phyloP scores from a whole-genome alignment of 306 rosid genomes.

The Luffa acutangula region DNA sequence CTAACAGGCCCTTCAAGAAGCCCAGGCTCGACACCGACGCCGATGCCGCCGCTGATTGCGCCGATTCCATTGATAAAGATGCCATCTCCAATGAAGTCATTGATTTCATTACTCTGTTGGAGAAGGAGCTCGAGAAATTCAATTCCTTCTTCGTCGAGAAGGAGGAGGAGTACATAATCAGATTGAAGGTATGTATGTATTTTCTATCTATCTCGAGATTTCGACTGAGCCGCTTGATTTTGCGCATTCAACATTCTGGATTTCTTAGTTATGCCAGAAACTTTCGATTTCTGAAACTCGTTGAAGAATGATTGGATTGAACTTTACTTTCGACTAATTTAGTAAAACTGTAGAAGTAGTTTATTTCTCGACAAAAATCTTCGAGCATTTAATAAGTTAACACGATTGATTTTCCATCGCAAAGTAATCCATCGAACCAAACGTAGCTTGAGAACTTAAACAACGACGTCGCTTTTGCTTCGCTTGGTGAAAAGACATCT shows the following conservation, averaged over 20 bases:
- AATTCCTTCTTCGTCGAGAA: conserved; percentile 85
- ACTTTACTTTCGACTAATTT: not conserved
- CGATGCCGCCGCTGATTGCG: conserved; percentile 7
- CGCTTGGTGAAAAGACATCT: not conserved
- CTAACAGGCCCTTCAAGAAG: conserved; percentile 46
- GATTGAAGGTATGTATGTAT: conserved; percentile 55
- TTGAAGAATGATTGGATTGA: not conserved
- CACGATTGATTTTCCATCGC: not conserved
- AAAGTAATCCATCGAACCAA: not conserved
- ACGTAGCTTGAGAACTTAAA: not conserved
- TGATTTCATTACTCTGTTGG: conserved; percentile 52
- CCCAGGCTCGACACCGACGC: conserved; percentile 12
- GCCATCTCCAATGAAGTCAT: conserved; percentile 41
- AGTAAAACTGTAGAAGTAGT: not conserved
- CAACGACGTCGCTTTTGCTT: not conserved
- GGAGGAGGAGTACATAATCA: conserved; percentile 90
- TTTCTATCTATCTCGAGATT: not conserved
- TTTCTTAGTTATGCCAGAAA: not conserved
- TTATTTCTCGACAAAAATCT: not conserved
- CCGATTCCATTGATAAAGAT: not conserved
- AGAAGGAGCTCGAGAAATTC: conserved; percentile 88
- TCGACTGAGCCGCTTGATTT: not conserved
- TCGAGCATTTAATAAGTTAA: not conserved
- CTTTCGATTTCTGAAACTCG: not conserved
- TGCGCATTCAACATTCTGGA: not conserved